Base-by-base conservation (phyloP, 2,329 filamentous ascomycete species). In the Hypoxylon sp. region DNA sequence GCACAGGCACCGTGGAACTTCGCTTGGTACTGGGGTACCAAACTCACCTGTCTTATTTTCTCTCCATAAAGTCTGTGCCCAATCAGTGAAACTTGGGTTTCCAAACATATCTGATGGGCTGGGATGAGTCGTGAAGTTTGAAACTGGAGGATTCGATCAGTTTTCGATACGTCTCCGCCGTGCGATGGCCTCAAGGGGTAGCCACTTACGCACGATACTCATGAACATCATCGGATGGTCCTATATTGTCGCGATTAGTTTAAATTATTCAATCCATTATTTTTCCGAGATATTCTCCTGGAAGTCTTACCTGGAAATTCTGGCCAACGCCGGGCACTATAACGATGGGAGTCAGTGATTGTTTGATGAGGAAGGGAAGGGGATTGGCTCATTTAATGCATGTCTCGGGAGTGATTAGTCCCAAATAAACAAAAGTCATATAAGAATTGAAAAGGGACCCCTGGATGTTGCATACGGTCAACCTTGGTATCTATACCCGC, bases 261-360 rank as follows among this genome's bases (percentile, higher is more conserved):
- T 26, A 4, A 4, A 26, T 26, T 26, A 26, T 26, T 26, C 7
- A 26, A 26, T 7, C 7, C 7, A 7, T 4, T 26, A 26, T 26
- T 26, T 26, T 26, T 26, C 7, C 7, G 7, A 26, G 7, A 26
- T n/a, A n/a, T 26, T 7, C 24, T 7, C 7, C 7, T 26, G 24
- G 4, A 26, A 26, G 7, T 7, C 24, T 26, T 26, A 26, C 24
- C 24, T 84, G 81, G 59, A 84, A 80, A 62, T 83, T 81, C 52
- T 80, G 76, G 4, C 82, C 82, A 3, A 85, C 82, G 2, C 80
- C 79, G 4, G 80, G 78, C 15, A 83, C n/a, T n/a, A n/a, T n/a
- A n/a, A n/a, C n/a, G n/a, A n/a, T n/a, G n/a, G n/a, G n/a, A n/a
- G n/a, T n/a, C n/a, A n/a, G n/a, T n/a, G n/a, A n/a, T n/a, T n/a